Conservation (phyloP, 2,329 filamentous ascomycete genomes). For the Xylaria polymorpha region DNA sequence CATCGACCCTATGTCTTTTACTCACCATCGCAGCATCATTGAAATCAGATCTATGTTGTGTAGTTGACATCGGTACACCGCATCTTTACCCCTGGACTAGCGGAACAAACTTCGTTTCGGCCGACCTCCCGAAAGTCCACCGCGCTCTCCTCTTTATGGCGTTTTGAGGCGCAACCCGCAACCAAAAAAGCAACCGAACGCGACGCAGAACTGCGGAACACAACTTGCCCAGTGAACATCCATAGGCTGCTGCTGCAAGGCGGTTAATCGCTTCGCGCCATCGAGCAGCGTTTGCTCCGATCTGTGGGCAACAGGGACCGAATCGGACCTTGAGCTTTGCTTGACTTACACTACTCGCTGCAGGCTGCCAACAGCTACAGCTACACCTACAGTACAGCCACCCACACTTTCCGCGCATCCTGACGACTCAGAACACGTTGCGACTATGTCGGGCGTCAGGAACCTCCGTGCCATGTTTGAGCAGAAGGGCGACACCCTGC, state of each 20-base stretch:
- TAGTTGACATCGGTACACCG: constrained; percentile 29
- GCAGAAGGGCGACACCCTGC: constrained; percentile 73
- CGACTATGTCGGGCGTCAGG: constrained; percentile 74
- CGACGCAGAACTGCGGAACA: constrained; percentile 8
- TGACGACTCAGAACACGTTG: constrained; percentile 43
- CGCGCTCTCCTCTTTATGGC: constrained; percentile 2
- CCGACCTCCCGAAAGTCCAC: constrained; percentile 12
- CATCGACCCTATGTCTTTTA: constrained; percentile 31
- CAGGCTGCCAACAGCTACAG: constrained; percentile 13
- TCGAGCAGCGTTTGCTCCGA: constrained; percentile 43
- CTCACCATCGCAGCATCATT: constrained; percentile 22
- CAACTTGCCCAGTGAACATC: constrained; percentile 1
- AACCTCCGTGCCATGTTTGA: constrained; percentile 86
- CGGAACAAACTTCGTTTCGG: constrained; percentile 31
- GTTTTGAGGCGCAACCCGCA: neutral
- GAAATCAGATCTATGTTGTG: constrained; percentile 8
- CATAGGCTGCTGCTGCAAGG: constrained; percentile 14
- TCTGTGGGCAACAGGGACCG: constrained; percentile 45
- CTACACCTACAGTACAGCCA: neutral
- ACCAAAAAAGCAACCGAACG: constrained; percentile 8
- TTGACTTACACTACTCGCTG: constrained; percentile 14
- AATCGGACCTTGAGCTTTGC: neutral
- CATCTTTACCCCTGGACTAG: constrained; percentile 36
- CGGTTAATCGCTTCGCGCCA: constrained; percentile 41
- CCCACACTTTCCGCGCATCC: constrained; percentile 36